Conservation (phyloP, 192 early-diverging fungal genomes). For the Coemansia sp. region DNA sequence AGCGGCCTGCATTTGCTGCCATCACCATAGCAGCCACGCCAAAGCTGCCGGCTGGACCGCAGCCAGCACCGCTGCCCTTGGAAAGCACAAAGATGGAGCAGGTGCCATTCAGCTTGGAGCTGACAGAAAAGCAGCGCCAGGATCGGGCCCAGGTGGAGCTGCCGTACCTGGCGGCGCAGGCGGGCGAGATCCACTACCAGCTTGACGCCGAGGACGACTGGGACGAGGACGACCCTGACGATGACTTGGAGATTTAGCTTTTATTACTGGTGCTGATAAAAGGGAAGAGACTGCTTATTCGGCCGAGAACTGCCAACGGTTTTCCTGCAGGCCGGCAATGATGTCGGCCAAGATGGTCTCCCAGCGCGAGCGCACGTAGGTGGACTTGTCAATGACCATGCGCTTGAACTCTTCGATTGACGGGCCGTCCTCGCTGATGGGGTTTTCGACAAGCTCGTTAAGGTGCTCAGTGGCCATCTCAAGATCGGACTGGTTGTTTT, state of each 20-base stretch:
- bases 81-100: conserved; percentile 28
- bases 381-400: conserved; percentile 88
- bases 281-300: conserved; percentile 2
- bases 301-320: conserved; percentile 72
- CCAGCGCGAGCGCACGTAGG: conserved; percentile 83
- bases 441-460: conserved; percentile 86
- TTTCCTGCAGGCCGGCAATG: conserved; percentile 78
- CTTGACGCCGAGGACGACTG: conserved; percentile 85
- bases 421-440: conserved; percentile 60
- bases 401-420: conserved; percentile 79
- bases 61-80: background rate
- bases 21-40: conserved; percentile 3
- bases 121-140: conserved; percentile 80
- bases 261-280: conserved; percentile 1
- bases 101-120: conserved; percentile 77
- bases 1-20: conserved; percentile 16
- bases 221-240: conserved; percentile 90
- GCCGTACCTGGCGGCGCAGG: conserved; percentile 68
- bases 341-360: conserved; percentile 91
- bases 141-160: conserved; percentile 73
- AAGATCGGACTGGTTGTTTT: conserved; percentile 97
- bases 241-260: conserved; percentile 77
- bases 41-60: background rate
- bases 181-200: conserved; percentile 71
- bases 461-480: conserved; percentile 96